A percentile compares a stretch with the other conserved stretches of the same genome.
These are phyloP conservation scores for Trichoderma erinaceum DNA, from an alignment of 495 filamentous ascomycete genomes.

Conservation along the genomic window DNA sequence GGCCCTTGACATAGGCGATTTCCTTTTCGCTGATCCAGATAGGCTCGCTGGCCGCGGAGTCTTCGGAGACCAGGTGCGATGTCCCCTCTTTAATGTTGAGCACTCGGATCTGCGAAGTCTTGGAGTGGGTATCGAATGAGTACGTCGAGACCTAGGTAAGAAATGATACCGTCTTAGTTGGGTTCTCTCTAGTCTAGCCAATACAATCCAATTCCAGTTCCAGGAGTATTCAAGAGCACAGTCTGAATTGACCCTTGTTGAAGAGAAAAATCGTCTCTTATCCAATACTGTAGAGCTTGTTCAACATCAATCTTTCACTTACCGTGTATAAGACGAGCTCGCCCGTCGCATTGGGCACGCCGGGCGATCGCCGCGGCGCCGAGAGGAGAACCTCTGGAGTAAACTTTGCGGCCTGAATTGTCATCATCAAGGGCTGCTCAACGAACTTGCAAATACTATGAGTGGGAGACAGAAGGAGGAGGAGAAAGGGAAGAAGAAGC, in stretches of 20 bases:
- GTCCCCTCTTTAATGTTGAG: slow-evolving; percentile 65
- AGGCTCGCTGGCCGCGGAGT: slow-evolving; percentile 58
- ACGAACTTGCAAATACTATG: not conserved
- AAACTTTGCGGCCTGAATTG: slow-evolving; percentile 61
- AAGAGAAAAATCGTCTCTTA: not conserved
- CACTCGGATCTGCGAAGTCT: slow-evolving; percentile 66
- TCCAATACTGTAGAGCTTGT: not conserved
- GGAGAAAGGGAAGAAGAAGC: not conserved
- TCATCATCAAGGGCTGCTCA: slow-evolving; percentile 40
- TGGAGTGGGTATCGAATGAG: slow-evolving; percentile 73
- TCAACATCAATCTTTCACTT: slow-evolving; percentile 10
- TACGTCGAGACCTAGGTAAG: slow-evolving; percentile 54
- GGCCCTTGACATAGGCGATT: slow-evolving; percentile 59
- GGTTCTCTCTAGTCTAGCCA: not conserved
- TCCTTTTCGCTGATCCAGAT: slow-evolving; percentile 68
- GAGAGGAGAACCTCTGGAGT: slow-evolving; percentile 78
- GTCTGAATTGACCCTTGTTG: too few relatives aligned
- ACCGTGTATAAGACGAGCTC: slow-evolving; percentile 64
- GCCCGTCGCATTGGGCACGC: slow-evolving; percentile 66
- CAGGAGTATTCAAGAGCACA: not conserved
- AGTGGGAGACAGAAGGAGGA: not conserved
- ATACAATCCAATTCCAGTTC: not conserved
- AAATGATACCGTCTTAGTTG: not conserved
- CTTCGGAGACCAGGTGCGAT: slow-evolving; percentile 59
- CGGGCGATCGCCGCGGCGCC: slow-evolving; percentile 73